Percentiles rank a stretch among this genome's conserved stretches.
phyloP scores from a whole-genome alignment of 2,329 filamentous ascomycete species.

The Cladobotryum mycophilum region DNA sequence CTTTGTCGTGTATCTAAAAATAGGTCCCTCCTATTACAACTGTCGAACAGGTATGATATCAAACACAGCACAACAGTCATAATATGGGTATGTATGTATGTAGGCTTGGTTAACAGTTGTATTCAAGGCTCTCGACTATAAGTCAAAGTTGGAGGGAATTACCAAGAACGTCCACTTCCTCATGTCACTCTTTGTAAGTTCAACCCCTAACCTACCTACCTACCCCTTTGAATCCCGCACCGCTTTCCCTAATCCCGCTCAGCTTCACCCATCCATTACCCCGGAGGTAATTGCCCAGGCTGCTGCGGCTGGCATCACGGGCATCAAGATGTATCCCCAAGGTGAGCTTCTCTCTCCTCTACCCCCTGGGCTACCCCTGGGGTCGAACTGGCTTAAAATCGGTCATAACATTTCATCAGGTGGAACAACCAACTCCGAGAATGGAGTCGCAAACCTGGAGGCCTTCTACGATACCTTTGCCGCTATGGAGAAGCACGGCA shows the following conservation, averaged over 20 bases:
- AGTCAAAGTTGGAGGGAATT: slow-evolving; percentile 51
- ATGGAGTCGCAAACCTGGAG: slow-evolving; percentile 64
- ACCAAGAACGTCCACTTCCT: slow-evolving; percentile 60
- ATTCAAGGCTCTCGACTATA: slow-evolving; percentile 58
- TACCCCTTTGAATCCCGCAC: slow-evolving; percentile 4
- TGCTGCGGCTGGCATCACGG: slow-evolving; percentile 61
- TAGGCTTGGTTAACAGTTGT: neutral
- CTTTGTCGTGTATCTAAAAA: neutral
- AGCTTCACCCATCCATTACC: slow-evolving; percentile 56
- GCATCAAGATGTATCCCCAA: slow-evolving; percentile 65
- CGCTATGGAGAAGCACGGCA: slow-evolving; percentile 78
- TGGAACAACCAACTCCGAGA: slow-evolving; percentile 60
- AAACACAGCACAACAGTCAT: neutral
- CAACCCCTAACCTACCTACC: neutral
- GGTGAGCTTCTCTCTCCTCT: slow-evolving; percentile 17
- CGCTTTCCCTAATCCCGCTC: neutral
- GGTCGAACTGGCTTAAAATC: slow-evolving; percentile 4
- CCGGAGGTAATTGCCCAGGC: slow-evolving; percentile 67
- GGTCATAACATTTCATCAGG: slow-evolving; percentile 27
- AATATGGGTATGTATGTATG: neutral
- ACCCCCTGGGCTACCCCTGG: no score
- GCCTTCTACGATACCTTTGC: slow-evolving; percentile 72
- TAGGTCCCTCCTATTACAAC: slow-evolving; percentile 52
- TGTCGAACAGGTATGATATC: slow-evolving; percentile 32
- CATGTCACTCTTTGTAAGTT: slow-evolving; percentile 61